Evolutionary conservation across 2,329 filamentous ascomycete genomes (phyloP).

Genomic region (Pezicula radicicola): DNA sequence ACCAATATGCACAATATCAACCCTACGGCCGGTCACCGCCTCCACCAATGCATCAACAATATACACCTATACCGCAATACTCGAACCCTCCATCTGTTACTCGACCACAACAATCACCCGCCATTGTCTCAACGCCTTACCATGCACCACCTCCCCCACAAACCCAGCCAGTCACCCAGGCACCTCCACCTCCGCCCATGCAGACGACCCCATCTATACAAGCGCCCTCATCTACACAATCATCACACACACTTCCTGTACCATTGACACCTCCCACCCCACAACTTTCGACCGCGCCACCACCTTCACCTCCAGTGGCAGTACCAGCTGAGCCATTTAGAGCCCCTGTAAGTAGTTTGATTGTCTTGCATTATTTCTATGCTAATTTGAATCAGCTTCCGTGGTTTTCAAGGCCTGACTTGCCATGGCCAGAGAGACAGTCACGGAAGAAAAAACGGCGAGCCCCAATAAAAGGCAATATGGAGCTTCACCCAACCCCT

Average conservation of each 20-base stretch:
- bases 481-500: constrained; percentile 12
- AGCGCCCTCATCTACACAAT: constrained; percentile 24
- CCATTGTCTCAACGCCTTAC: constrained; percentile 49
- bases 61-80: constrained; percentile 41
- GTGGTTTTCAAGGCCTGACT: constrained; percentile 52
- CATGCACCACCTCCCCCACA: constrained; percentile 43
- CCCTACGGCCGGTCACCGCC: constrained; percentile 47
- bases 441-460: constrained; percentile 41
- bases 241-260: constrained; percentile 12
- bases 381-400: constrained; percentile 45
- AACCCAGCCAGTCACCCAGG: constrained; percentile 34
- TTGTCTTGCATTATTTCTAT: constrained; percentile 3
- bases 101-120: constrained; percentile 50
- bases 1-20: constrained; percentile 39
- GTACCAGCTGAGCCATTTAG: constrained; percentile 35
- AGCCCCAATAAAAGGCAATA: constrained; percentile 2
- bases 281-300: constrained; percentile 29
- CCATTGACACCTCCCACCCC: constrained; percentile 47
- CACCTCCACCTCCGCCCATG: constrained; percentile 6
- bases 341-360: constrained; percentile 45
- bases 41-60: constrained; percentile 46
- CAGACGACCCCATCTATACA: constrained; percentile 14
- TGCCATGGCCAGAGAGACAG: constrained; percentile 44
- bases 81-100: constrained; percentile 41
- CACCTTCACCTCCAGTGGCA: constrained; percentile 22